Percentiles rank a stretch among this genome's conserved stretches.
Evolutionary conservation across 1,284 basidiomycete species (phyloP).

Genomic region (Lignosus rhinocerotis): DNA sequence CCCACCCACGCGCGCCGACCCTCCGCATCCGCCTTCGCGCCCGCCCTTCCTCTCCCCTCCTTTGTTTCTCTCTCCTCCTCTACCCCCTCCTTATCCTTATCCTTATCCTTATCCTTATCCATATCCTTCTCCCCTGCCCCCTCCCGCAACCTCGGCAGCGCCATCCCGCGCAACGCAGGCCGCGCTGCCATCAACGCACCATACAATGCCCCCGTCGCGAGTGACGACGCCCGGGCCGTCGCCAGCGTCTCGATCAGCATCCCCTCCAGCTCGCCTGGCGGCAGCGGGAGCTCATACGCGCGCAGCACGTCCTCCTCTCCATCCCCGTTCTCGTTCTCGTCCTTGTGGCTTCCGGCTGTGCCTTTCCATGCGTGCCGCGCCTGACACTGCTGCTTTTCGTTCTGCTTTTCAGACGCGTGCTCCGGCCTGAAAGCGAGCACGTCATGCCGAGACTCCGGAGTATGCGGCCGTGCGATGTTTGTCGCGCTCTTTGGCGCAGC

Average conservation of each 20-base stretch:
- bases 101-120: slow-evolving; percentile 20
- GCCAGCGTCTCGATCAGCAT: slow-evolving; percentile 75
- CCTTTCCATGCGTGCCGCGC: background rate
- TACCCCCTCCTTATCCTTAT: slow-evolving; percentile 7
- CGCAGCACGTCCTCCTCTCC: background rate
- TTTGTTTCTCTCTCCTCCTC: slow-evolving; percentile 1
- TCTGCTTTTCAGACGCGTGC: background rate
- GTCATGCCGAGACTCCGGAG: background rate
- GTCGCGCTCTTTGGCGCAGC: slow-evolving; percentile 19
- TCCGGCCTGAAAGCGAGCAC: background rate
- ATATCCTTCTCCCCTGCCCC: slow-evolving; percentile 28
- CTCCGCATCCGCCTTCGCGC: slow-evolving; percentile 19
- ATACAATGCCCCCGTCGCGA: slow-evolving; percentile 57
- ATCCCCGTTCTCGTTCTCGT: background rate
- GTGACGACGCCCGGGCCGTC: slow-evolving; percentile 66
- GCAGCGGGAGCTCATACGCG: slow-evolving; percentile 26
- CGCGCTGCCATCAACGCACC: slow-evolving; percentile 52
- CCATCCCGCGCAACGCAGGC: slow-evolving; percentile 42
- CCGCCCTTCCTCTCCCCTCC: background rate
- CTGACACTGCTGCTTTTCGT: background rate
- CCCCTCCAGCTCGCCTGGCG: slow-evolving; percentile 40
- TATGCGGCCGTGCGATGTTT: slow-evolving; percentile 10
- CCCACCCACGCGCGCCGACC: slow-evolving; percentile 44
- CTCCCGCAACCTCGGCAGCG: slow-evolving; percentile 6
- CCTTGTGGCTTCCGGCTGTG: background rate